Percentiles rank a stretch among this genome's conserved stretches.
Evolutionary conservation across 805 yeast species (phyloP).

Genomic region (Candida jianshihensis): DNA sequence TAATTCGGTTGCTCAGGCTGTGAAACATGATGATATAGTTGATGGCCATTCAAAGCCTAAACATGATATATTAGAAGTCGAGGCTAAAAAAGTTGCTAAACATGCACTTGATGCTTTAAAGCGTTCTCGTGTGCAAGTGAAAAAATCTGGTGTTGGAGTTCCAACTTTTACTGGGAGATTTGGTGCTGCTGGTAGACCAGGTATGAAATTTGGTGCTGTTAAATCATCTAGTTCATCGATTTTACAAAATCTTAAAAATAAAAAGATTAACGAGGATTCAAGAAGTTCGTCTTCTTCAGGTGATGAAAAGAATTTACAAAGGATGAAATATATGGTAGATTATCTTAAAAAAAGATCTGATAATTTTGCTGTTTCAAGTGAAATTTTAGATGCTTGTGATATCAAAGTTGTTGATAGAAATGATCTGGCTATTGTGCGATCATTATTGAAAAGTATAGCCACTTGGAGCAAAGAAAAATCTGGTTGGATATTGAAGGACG

Average conservation of each 20-base stretch:
- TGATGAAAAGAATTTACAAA: conserved; percentile 12
- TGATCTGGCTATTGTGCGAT: conserved; percentile 55
- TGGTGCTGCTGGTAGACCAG: conserved; percentile 70
- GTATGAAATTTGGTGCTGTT: conserved; percentile 16
- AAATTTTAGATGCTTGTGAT: conserved; percentile 33
- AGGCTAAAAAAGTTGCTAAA: conserved; percentile 52
- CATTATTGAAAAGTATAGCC: conserved; percentile 62
- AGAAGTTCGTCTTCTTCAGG: not conserved
- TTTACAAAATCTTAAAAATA: conserved; percentile 39
- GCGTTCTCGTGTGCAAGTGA: conserved; percentile 41
- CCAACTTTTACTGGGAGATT: conserved; percentile 97
- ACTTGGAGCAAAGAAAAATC: conserved; percentile 51
- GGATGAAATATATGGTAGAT: conserved; percentile 31
- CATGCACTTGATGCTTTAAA: conserved; percentile 50
- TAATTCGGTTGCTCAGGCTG: conserved; percentile 59
- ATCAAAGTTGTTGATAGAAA: conserved; percentile 38
- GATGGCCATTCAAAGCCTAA: conserved; percentile 34
- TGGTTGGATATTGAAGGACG: conserved; percentile 63
- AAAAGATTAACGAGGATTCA: conserved; percentile 18
- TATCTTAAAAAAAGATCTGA: conserved; percentile 31
- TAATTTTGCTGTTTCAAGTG: conserved; percentile 41
- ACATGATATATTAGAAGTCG: conserved; percentile 40
- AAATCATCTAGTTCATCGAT: conserved; percentile 37
- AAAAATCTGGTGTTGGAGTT: conserved; percentile 51
- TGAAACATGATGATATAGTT: conserved; percentile 74